These are phyloP conservation scores for Thymus mandschuricus DNA, from an alignment of 257 asterid species.

Conservation along the genomic window DNA sequence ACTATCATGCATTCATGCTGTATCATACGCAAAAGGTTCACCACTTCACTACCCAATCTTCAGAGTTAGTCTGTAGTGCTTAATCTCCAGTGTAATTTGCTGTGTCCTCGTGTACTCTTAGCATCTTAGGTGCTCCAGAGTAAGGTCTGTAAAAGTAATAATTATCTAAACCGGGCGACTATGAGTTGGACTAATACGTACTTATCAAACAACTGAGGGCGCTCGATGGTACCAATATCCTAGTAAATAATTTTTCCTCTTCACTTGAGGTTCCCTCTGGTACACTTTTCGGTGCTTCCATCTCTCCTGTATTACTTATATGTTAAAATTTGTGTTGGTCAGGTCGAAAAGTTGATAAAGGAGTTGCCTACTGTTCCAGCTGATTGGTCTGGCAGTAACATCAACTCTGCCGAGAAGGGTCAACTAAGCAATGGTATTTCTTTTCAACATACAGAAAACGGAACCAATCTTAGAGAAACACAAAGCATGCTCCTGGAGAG, in stretches of 20 bases:
- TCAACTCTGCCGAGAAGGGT: conserved; percentile 45
- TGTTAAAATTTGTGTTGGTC: conserved; percentile 43
- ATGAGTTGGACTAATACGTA: conserved; percentile 25
- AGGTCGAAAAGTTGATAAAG: conserved; percentile 92
- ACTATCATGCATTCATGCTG: not conserved
- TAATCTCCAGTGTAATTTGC: not conserved
- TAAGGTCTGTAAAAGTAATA: not conserved
- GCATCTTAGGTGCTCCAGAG: not conserved
- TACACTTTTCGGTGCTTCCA: conserved; percentile 1
- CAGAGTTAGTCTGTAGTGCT: not conserved
- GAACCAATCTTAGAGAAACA: conserved; percentile 80
- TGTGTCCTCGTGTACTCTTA: not conserved
- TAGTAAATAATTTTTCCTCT: not conserved
- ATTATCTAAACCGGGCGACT: not conserved
- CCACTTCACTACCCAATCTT: not conserved
- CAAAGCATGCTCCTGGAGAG: conserved; percentile 98
- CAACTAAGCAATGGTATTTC: conserved; percentile 63
- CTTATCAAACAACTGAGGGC: conserved; percentile 17
- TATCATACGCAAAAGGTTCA: conserved; percentile 8
- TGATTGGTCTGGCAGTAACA: conserved; percentile 62
- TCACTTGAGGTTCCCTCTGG: not conserved
- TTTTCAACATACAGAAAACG: conserved; percentile 64
- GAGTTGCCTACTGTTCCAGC: conserved; percentile 85
- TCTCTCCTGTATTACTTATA: conserved; percentile 20
- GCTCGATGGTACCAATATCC: conserved; percentile 17